Evolutionary conservation across 768 basidiomycete genomes (phyloP), one percentile per base, ranked within the genome.

Genomic region (Infundibulicybe gibba): DNA sequence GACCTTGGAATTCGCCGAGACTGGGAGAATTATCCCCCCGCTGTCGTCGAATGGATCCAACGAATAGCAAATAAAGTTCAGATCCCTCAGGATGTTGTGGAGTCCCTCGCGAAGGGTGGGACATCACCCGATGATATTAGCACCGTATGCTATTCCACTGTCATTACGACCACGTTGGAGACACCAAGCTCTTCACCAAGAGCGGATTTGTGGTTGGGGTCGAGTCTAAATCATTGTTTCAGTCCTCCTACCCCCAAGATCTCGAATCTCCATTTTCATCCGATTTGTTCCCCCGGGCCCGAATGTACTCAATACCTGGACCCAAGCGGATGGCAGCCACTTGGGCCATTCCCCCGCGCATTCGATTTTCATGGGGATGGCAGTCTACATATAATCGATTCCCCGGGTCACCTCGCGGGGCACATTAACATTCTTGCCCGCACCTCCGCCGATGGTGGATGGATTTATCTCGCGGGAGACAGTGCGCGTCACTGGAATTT

Each of bases 1-100:
- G 83, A 84, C 49, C 69, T 83, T n/a, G 81, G 81, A 8, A 64
- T 76, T 8, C 72, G 79, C 20, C 67, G 69, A 37, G 74, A 82
- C 50, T 63, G 66, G 54, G 63, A 72, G 16, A 70, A 61, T 3
- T 71, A 65, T 44, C n/a, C 76, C 0, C 73, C 73, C 0, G 54
- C 46, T 0, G 48, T 61, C 38, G 61, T 61, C 32, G 49, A 65
- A 38, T 53, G 50, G 56, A 57, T 71, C 41, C 54, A 60, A 34
- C 41, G 42, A 11, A 40, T 52, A n/a, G n/a, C n/a, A 5, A 66
- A 53, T 48, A 46, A 52, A 6, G 43, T 62, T 16, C 54, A 57
- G 17, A 55, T 67, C 25, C 56, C 58, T 0, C 73, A 77, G 48
- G 68, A 66, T 41, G 76, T 75, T 13, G 60, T 59, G 6, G 73